Evolutionary conservation across 2,329 filamentous ascomycete genomes (phyloP).

Genomic region (Pseudogymnoascus sp.): DNA sequence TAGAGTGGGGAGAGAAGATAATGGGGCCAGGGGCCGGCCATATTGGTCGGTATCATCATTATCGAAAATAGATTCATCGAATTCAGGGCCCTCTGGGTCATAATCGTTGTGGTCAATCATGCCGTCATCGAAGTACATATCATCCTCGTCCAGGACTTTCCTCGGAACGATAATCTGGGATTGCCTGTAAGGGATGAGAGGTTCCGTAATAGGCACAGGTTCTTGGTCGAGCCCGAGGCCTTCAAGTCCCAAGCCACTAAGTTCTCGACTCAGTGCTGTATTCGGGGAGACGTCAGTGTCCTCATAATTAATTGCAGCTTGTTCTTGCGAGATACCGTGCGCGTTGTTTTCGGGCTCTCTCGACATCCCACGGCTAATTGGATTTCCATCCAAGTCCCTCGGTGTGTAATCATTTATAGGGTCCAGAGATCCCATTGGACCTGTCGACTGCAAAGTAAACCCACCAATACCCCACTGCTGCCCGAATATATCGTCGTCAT

Average conservation of each 20-base stretch:
- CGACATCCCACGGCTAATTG: slow-evolving; percentile 49
- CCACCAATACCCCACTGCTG: slow-evolving; percentile 16
- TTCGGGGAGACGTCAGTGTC: background rate
- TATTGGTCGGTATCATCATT: slow-evolving; percentile 55
- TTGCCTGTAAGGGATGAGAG: slow-evolving; percentile 9
- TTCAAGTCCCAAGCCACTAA: background rate
- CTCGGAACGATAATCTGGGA: background rate
- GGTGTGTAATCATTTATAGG: slow-evolving; percentile 48
- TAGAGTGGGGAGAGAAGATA: slow-evolving; percentile 22
- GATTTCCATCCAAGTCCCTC: slow-evolving; percentile 44
- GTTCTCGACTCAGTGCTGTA: background rate
- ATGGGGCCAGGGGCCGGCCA: slow-evolving; percentile 42
- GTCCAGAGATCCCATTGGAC: slow-evolving; percentile 42
- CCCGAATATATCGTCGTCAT: slow-evolving; percentile 42
- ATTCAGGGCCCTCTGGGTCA: slow-evolving; percentile 42
- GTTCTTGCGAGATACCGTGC: background rate
- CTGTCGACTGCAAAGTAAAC: slow-evolving; percentile 23
- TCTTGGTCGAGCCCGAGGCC: background rate
- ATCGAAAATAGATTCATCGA: slow-evolving; percentile 69
- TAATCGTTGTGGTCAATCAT: slow-evolving; percentile 39
- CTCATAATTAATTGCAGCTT: background rate
- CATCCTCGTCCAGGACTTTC: slow-evolving; percentile 39
- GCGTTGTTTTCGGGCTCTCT: slow-evolving; percentile 32
- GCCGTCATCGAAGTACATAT: slow-evolving; percentile 63
- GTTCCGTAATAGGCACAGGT: slow-evolving; percentile 19